Percentiles rank a stretch among this genome's conserved stretches.
Evolutionary conservation across 2,329 filamentous ascomycete genomes (phyloP).

Genomic region (Teratosphaeria zuluensis): DNA sequence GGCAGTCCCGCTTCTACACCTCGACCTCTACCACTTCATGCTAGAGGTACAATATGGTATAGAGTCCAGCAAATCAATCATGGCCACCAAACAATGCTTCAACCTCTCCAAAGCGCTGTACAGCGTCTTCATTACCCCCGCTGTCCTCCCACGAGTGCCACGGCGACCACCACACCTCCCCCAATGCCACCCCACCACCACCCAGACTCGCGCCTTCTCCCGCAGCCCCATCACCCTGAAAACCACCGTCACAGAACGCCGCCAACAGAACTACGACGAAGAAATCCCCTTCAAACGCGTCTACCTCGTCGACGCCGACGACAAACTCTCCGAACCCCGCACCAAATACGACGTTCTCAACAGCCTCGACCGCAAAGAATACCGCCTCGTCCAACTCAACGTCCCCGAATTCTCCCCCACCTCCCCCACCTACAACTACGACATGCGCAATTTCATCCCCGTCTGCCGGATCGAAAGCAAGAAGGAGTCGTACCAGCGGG

Average conservation of each 20-base stretch:
- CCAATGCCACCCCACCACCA: constrained; percentile 7
- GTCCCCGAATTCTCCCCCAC: not conserved
- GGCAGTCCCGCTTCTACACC: no score
- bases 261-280: constrained; percentile 36
- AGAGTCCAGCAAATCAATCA: not conserved
- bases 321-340: constrained; percentile 27
- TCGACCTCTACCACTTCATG: not conserved
- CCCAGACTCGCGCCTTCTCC: constrained; percentile 15
- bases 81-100: constrained; percentile 9
- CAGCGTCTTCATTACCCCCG: constrained; percentile 31
- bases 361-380: constrained; percentile 37
- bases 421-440: not conserved
- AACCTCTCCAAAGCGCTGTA: constrained; percentile 29
- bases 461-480: constrained; percentile 65
- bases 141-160: not conserved
- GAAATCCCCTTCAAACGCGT: constrained; percentile 39
- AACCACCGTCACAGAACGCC: constrained; percentile 29
- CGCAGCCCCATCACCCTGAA: constrained; percentile 16
- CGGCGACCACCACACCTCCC: not conserved
- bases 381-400: constrained; percentile 42
- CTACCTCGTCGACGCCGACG: constrained; percentile 32
- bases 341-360: constrained; percentile 30
- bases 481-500: constrained; percentile 37
- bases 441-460: constrained; percentile 39
- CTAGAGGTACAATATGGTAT: not conserved